Conservation (phyloP, 768 basidiomycete species). For the Cantharellus anzutake region DNA sequence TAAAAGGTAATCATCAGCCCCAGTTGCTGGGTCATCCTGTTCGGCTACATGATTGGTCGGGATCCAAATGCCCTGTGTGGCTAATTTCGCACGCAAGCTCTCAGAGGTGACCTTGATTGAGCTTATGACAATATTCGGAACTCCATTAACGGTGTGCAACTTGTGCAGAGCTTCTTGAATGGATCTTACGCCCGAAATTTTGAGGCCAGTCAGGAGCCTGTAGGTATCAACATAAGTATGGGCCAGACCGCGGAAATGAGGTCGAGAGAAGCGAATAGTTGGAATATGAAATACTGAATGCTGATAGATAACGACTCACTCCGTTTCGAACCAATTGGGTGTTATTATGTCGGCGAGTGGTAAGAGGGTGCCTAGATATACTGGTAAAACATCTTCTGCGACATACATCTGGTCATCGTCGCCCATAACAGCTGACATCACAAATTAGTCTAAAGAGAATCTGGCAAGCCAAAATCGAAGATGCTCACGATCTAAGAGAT, state of each 20-base stretch:
- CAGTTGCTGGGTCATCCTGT: constrained; percentile 26
- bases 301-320: constrained; percentile 31
- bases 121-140: constrained; percentile 81
- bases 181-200: constrained; percentile 45
- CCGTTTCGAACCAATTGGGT: constrained; percentile 96
- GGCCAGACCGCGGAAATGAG: not conserved
- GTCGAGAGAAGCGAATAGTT: not conserved
- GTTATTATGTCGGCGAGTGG: constrained; percentile 84
- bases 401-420: constrained; percentile 84
- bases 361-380: constrained; percentile 58
- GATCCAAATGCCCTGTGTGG: too few species aligned
- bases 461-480: not conserved
- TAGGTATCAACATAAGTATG: constrained; percentile 2
- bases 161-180: constrained; percentile 47
- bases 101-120: constrained; percentile 44
- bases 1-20: constrained; percentile 33
- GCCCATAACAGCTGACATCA: constrained; percentile 66
- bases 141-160: constrained; percentile 55
- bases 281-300: not conserved
- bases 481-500: constrained; percentile 76
- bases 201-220: constrained; percentile 58
- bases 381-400: constrained; percentile 64
- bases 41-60: constrained; percentile 21
- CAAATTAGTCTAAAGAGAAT: not conserved
- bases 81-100: constrained; percentile 21